These are phyloP conservation scores for Immersiella caudata DNA, from an alignment of 495 filamentous ascomycete genomes.

Conservation along the genomic window DNA sequence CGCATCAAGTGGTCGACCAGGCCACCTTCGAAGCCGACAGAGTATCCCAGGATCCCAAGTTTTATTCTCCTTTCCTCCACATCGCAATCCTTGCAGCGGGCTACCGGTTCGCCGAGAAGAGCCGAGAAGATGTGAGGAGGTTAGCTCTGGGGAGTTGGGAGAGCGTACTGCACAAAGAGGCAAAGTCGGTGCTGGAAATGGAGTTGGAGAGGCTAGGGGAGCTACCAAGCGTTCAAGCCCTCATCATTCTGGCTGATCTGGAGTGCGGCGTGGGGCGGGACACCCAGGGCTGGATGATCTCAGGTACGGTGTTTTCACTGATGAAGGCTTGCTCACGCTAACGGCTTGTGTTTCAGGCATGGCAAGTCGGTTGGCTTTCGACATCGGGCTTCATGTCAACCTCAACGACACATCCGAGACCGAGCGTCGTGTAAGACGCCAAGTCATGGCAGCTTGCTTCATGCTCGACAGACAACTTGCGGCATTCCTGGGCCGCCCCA, in stretches of 20 bases:
- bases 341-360: conserved; percentile 32
- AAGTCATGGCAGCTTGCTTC: conserved; percentile 54
- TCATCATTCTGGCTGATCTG: conserved; percentile 55
- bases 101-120: conserved; percentile 52
- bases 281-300: conserved; percentile 56
- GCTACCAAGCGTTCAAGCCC: conserved; percentile 52
- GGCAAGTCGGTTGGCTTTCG: conserved; percentile 53
- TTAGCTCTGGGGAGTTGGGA: conserved; percentile 50
- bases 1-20: conserved; percentile 51
- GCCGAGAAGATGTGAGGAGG: conserved; percentile 51
- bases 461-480: conserved; percentile 57
- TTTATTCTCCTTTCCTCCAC: conserved; percentile 56
- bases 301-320: conserved; percentile 31
- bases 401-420: conserved; percentile 39
- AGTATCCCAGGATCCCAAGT: conserved; percentile 45
- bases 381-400: conserved; percentile 55
- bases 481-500: conserved; percentile 53
- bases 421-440: conserved; percentile 47
- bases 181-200: conserved; percentile 54
- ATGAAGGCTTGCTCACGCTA: conserved; percentile 18
- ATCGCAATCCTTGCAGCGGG: conserved; percentile 57
- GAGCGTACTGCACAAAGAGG: conserved; percentile 55
- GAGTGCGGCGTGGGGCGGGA: conserved; percentile 56
- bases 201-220: conserved; percentile 56
- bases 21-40: conserved; percentile 53